Evolutionary conservation across 129 eudicot species (phyloP).

Genomic region (Centrapalus pauciflorus): DNA sequence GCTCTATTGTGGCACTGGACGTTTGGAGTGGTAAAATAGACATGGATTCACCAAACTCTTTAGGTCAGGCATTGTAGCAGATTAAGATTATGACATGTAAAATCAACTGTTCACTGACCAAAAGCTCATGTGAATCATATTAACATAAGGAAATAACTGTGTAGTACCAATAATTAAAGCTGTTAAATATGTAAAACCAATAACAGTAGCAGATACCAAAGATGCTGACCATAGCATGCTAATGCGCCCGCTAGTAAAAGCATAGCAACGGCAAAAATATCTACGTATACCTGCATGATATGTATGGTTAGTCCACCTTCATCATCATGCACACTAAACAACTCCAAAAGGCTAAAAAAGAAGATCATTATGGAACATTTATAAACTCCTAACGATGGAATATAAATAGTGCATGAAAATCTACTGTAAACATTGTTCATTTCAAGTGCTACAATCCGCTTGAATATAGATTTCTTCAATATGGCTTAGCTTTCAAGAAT

Average conservation of each 20-base stretch:
- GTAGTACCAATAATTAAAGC: not conserved
- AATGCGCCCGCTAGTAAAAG: conserved; percentile 76
- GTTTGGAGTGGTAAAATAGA: no score
- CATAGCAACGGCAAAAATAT: conserved; percentile 54
- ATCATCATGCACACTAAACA: not conserved
- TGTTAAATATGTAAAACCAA: not conserved
- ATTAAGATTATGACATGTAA: no score
- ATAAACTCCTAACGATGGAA: not conserved
- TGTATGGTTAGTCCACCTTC: conserved; percentile 14
- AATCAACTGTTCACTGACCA: no score
- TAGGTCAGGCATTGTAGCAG: no score
- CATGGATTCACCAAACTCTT: no score
- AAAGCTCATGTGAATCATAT: not conserved
- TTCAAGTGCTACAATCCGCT: not conserved
- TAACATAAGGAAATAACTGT: not conserved
- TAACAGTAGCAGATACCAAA: conserved; percentile 21
- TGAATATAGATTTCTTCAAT: no score
- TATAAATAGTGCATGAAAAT: not conserved
- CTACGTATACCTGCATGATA: conserved; percentile 79
- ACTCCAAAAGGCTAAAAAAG: no score
- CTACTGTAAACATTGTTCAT: not conserved
- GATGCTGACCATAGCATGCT: conserved; percentile 80
- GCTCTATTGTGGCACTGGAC: not conserved
- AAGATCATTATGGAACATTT: no score
- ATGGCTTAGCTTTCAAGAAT: no score